Percentiles rank a stretch among this genome's conserved stretches.
Conservation (phyloP, 1,139 yeast genomes). For the Torulaspora pretoriensis region DNA sequence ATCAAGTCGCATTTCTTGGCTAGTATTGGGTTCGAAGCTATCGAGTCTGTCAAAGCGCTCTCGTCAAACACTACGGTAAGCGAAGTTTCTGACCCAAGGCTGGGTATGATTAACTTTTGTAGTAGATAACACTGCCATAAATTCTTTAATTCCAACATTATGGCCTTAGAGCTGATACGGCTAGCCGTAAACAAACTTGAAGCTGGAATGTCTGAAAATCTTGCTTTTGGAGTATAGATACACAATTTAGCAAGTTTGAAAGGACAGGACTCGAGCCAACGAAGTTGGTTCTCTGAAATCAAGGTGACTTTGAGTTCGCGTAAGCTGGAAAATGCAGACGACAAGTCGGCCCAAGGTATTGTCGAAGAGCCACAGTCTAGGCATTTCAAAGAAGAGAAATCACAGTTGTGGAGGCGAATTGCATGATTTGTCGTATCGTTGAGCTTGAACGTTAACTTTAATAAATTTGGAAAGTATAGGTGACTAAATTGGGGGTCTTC, state of each 20-base stretch:
- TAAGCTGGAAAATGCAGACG: conserved; percentile 9
- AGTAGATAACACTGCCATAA: conserved; percentile 20
- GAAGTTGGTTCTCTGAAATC: conserved; percentile 18
- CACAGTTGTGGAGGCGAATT: conserved; percentile 21
- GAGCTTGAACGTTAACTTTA: conserved; percentile 13
- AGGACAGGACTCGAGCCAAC: conserved; percentile 25
- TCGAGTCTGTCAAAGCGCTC: conserved; percentile 12
- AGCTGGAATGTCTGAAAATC: conserved; percentile 11
- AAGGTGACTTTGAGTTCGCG: conserved; percentile 17
- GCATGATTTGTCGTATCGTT: conserved; percentile 12
- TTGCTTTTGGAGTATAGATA: conserved; percentile 10
- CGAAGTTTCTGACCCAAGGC: not conserved
- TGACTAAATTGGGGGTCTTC: conserved; percentile 19
- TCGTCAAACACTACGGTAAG: conserved; percentile 17
- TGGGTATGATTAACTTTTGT: conserved; percentile 18
- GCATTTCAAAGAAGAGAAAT: conserved; percentile 16
- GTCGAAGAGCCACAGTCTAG: conserved; percentile 17
- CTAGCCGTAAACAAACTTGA: conserved; percentile 3
- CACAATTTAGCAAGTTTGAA: conserved; percentile 13
- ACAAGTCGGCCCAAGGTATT: conserved; percentile 25
- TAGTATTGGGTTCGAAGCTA: conserved; percentile 8
- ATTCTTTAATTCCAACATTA: conserved; percentile 12
- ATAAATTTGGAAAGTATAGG: conserved; percentile 21
- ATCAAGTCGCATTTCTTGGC: conserved; percentile 11
- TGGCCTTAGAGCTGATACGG: conserved; percentile 1